phyloP scores from a whole-genome alignment of 305 asterid species.

The Solanum hybrid region DNA sequence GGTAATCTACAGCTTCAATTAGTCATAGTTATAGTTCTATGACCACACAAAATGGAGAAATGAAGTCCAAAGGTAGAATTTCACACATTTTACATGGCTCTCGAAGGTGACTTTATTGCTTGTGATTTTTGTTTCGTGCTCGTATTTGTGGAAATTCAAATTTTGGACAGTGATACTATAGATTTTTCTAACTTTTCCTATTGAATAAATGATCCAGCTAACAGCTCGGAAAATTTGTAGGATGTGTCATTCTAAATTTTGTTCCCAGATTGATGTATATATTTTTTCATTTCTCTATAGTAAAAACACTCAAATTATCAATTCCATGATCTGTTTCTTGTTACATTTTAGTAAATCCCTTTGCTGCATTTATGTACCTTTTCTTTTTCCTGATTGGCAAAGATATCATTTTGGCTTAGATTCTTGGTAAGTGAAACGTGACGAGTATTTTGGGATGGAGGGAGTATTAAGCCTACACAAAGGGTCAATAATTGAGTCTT shows the following conservation, averaged over 20 bases:
- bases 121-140: neutral
- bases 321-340: neutral
- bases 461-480: neutral
- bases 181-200: neutral
- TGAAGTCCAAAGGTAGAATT: slow-evolving; percentile 3
- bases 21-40: neutral
- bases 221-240: slow-evolving; percentile 6
- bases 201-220: slow-evolving; percentile 2
- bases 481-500: neutral
- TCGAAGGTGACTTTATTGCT: neutral
- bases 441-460: neutral
- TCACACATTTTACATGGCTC: neutral
- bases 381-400: neutral
- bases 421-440: neutral
- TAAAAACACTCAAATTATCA: neutral
- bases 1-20: slow-evolving; percentile 1
- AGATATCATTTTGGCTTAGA: neutral
- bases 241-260: slow-evolving; percentile 2
- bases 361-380: neutral
- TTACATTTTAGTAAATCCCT: neutral
- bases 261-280: slow-evolving; percentile 1
- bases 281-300: neutral
- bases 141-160: slow-evolving; percentile 1
- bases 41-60: neutral
- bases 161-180: neutral